Conservation (phyloP, 345 rosid species). For the Eucalyptus sideroxylon region DNA sequence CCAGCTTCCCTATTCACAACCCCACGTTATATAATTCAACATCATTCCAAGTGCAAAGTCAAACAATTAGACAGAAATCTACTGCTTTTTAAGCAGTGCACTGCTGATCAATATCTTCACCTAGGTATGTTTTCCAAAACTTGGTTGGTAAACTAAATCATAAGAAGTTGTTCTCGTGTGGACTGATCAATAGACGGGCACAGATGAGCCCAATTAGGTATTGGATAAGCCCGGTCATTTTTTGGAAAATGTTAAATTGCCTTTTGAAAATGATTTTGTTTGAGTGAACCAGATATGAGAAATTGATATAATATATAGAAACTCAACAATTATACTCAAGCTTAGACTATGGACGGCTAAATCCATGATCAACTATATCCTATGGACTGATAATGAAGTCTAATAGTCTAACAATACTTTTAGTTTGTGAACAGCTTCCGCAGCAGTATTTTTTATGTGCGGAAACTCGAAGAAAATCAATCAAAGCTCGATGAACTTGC, state of each 20-base stretch:
- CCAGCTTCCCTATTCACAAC: conserved; percentile 18
- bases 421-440: no score
- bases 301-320: no score
- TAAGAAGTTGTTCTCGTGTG: not conserved
- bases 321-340: not conserved
- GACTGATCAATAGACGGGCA: not conserved
- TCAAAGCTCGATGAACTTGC: no score
- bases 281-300: no score
- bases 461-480: no score
- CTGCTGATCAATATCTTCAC: not conserved
- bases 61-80: not conserved
- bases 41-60: no score
- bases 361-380: no score
- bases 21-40: not conserved
- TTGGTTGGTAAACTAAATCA: not conserved
- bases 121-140: not conserved
- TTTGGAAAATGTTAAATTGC: no score
- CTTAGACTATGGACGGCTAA: no score
- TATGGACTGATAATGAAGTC: no score
- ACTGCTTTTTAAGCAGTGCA: not conserved
- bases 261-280: not conserved
- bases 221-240: not conserved
- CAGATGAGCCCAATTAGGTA: not conserved
- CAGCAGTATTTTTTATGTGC: no score
- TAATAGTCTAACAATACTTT: no score